A percentile compares a stretch with the other conserved stretches of the same genome.
Conservation (phyloP, 148 eudicot species). For the Tetragonia tetragonoides region DNA sequence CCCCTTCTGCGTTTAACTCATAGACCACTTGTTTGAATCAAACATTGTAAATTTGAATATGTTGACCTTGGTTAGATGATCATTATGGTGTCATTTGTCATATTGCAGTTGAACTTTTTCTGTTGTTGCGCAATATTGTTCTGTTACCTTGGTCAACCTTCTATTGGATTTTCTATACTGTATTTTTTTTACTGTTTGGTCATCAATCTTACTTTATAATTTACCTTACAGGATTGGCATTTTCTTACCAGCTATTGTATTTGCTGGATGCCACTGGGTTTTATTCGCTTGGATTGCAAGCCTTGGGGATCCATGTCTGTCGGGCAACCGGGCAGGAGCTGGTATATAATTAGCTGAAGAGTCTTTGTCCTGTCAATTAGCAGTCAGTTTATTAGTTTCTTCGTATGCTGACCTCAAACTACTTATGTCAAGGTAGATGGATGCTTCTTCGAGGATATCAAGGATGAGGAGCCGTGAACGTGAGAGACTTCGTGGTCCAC, state of each 20-base stretch:
- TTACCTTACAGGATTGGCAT: constrained; percentile 64
- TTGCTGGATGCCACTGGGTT: constrained; percentile 97
- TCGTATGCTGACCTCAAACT: constrained; percentile 17
- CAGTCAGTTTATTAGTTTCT: constrained; percentile 10
- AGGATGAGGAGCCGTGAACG: constrained; percentile 95
- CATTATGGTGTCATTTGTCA: background rate
- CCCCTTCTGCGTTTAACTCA: too few species aligned
- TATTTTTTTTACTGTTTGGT: background rate
- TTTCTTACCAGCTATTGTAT: constrained; percentile 93
- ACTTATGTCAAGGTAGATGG: constrained; percentile 83
- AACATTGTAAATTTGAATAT: background rate
- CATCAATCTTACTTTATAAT: too few species aligned
- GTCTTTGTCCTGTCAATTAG: constrained; percentile 5
- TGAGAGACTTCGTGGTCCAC: constrained; percentile 93
- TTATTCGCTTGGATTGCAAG: constrained; percentile 90
- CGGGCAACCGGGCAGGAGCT: constrained; percentile 99
- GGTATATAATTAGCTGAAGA: constrained; percentile 43
- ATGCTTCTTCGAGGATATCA: constrained; percentile 94
- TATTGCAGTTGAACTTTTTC: background rate
- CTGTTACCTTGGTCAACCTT: background rate
- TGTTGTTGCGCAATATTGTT: background rate
- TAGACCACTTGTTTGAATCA: too few species aligned
- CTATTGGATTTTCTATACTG: background rate
- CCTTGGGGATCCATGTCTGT: constrained; percentile 88
- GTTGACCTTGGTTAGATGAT: background rate